These are phyloP conservation scores for Calonectria ilicicola DNA, from an alignment of 2,329 filamentous ascomycete genomes.

Conservation along the genomic window DNA sequence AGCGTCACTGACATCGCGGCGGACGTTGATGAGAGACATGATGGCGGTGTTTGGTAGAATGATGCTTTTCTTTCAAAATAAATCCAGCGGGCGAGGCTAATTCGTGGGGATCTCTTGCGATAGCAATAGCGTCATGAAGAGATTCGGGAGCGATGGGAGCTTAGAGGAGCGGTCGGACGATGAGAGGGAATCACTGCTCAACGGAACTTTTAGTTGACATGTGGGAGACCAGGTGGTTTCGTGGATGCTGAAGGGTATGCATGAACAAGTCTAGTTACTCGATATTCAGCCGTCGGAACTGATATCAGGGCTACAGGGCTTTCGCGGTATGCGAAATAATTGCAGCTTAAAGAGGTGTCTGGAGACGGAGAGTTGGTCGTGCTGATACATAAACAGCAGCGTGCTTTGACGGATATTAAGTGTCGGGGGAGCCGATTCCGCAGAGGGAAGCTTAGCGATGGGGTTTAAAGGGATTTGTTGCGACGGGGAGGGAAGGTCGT, in stretches of 20 bases:
- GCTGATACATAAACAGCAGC: slow-evolving; percentile 97
- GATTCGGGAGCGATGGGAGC: slow-evolving; percentile 46
- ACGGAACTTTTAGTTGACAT: slow-evolving; percentile 67
- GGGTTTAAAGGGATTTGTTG: neutral
- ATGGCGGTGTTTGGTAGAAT: slow-evolving; percentile 61
- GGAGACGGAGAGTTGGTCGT: slow-evolving; percentile 90
- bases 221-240: slow-evolving; percentile 62
- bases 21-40: slow-evolving; percentile 99
- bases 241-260: slow-evolving; percentile 64
- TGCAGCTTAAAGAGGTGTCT: slow-evolving; percentile 97
- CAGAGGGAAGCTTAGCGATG: slow-evolving; percentile 17
- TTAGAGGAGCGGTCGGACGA: slow-evolving; percentile 55
- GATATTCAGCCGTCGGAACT: slow-evolving; percentile 89
- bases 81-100: slow-evolving; percentile 31
- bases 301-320: slow-evolving; percentile 90
- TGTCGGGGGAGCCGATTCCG: slow-evolving; percentile 42
- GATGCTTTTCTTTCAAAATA: slow-evolving; percentile 31
- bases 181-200: slow-evolving; percentile 64
- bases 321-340: slow-evolving; percentile 95
- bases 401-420: slow-evolving; percentile 48
- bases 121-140: slow-evolving; percentile 55
- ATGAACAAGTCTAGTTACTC: slow-evolving; percentile 63
- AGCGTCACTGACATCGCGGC: slow-evolving; percentile 96
- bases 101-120: slow-evolving; percentile 30
- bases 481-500: neutral